Evolutionary conservation across 2,329 filamentous ascomycete genomes (phyloP), one percentile per base, ranked within the genome.

Genomic region (Endothia cerciana): DNA sequence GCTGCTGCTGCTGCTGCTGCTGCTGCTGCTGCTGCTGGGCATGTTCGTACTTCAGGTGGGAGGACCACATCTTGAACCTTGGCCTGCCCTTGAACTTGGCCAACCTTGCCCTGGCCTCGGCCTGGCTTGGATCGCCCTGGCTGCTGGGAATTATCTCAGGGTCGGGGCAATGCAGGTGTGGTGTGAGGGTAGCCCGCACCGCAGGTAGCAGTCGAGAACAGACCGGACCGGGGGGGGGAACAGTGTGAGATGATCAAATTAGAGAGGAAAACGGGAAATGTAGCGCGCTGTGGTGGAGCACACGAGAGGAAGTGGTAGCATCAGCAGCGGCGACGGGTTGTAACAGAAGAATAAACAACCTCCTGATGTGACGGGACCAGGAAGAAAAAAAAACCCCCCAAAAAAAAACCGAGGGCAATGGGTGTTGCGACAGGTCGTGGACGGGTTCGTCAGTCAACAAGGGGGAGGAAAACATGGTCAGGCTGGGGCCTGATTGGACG

Each of bases 31-130:
- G 60, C n/a, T 66, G 66, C 28, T 67, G 65, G 43, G 63, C 51
- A 51, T 68, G 66, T 51, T 68, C 66, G 51, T 66, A 68, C 28
- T 68, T 68, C 51, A 68, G 63, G 47, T 65, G 60, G 15, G 63
- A 65, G 56, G 66, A 63, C 66, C 66, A 68, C 66, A 68, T 68
- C 38, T 49, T 68, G 60, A 43, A n/a, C 25, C 57, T 45, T 33
- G 38, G 57, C 40, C 57, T 41, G 55, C 19, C 13, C 19, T 15
- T 8, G 41, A n/a, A n/a, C n/a, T n/a, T n/a, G n/a, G n/a, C n/a
- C n/a, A n/a, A n/a, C n/a, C n/a, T 57, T 38, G 25, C 22, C 55
- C 38, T 58, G 19, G 53, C 17, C 19, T 33, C 36, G 53, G 4
- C 33, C n/a, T 56, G 30, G 30, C 33, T 11, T 25, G 55, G 55